Conservation (phyloP, 2,329 filamentous ascomycete genomes). For the Cadophora luteo-olivacea region DNA sequence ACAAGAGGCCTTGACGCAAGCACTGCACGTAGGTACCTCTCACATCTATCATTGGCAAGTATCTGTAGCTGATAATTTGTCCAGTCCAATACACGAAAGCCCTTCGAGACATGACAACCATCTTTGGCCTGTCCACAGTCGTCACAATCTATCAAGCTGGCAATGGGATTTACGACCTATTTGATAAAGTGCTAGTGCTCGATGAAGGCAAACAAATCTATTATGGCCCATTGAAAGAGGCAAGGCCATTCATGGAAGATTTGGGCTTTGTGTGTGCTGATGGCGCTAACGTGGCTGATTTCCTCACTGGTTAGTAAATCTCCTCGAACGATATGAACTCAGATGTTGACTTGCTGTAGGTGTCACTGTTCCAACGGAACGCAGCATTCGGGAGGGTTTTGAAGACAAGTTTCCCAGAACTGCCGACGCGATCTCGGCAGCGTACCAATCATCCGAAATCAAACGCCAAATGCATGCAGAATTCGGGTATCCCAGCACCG, state of each 20-base stretch:
- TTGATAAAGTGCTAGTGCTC: conserved; percentile 73
- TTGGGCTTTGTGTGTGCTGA: conserved; percentile 68
- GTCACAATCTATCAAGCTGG: conserved; percentile 74
- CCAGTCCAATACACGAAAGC: conserved; percentile 64
- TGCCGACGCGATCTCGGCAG: conserved; percentile 50
- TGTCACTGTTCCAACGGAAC: conserved; percentile 61
- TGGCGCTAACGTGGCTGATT: conserved; percentile 70
- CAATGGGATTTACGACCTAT: conserved; percentile 72
- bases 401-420: conserved; percentile 53
- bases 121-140: conserved; percentile 63
- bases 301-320: conserved; percentile 55
- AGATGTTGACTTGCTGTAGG: conserved; percentile 36
- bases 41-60: too few species aligned
- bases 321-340: not conserved
- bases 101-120: conserved; percentile 67
- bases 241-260: conserved; percentile 68
- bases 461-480: conserved; percentile 64
- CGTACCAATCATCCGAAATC: conserved; percentile 48
- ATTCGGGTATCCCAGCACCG: conserved; percentile 60
- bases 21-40: conserved; percentile 65
- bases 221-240: conserved; percentile 65
- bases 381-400: conserved; percentile 58
- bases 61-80: not conserved
- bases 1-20: conserved; percentile 71
- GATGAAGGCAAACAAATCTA: conserved; percentile 71